Conservation (phyloP, 208 protist species). For the Wallacemonas sp. region DNA sequence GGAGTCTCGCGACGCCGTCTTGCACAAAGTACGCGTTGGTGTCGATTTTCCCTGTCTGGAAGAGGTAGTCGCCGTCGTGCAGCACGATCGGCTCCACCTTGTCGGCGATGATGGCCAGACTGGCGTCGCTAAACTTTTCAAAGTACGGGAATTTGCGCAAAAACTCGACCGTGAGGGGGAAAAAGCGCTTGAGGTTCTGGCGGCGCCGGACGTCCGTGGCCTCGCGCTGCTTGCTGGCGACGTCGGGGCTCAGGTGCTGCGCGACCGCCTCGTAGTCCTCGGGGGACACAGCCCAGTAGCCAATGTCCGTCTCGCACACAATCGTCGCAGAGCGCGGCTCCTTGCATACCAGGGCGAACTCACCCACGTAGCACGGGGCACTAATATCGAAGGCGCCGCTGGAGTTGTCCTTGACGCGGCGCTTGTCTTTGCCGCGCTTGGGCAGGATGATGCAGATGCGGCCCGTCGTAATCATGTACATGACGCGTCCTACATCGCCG, state of each 20-base stretch:
- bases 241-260: slow-evolving; percentile 62
- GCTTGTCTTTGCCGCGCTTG: slow-evolving; percentile 74
- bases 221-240: slow-evolving; percentile 82
- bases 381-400: slow-evolving; percentile 65
- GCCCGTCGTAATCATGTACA: slow-evolving; percentile 88
- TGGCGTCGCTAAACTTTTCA: slow-evolving; percentile 63
- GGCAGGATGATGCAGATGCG: slow-evolving; percentile 67
- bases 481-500: slow-evolving; percentile 83
- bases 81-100: slow-evolving; percentile 83
- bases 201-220: slow-evolving; percentile 83
- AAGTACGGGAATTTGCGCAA: slow-evolving; percentile 83
- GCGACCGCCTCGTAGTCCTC: slow-evolving; percentile 86
- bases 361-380: slow-evolving; percentile 87
- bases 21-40: slow-evolving; percentile 86
- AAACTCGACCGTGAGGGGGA: slow-evolving; percentile 72
- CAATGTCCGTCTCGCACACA: slow-evolving; percentile 83
- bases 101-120: slow-evolving; percentile 58
- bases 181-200: slow-evolving; percentile 83
- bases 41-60: slow-evolving; percentile 59
- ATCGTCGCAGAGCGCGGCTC: slow-evolving; percentile 87
- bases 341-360: slow-evolving; percentile 90
- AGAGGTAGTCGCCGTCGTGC: slow-evolving; percentile 78
- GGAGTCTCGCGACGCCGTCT: slow-evolving; percentile 68
- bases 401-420: slow-evolving; percentile 73
- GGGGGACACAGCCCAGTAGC: slow-evolving; percentile 74